Base-by-base conservation (phyloP, 2,329 filamentous ascomycete species). In the Lasiodiplodia hormozganensis region DNA sequence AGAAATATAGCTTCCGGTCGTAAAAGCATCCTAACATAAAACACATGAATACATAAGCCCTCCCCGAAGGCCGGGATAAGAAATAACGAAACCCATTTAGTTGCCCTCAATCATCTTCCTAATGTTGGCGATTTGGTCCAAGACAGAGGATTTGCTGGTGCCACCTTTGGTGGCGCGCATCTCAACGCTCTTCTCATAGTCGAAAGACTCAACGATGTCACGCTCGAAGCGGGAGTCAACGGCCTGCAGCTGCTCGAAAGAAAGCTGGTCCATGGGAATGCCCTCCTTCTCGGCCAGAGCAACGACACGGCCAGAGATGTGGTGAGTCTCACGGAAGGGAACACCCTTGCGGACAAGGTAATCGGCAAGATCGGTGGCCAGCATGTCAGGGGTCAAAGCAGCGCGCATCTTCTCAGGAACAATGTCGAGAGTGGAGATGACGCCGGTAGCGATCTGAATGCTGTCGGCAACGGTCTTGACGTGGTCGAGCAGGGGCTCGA, bases 131-230 rank as follows among this genome's bases (percentile, higher is more conserved):
- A 92, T 85, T 82, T 92, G 89, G 81, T 90, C 85, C 71, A 87
- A 74, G 7, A 92, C 90, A 28, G 87, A 86, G 14, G 85, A 86
- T 81, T 87, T 89, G 82, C 92, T 94, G 28, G 92, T 96, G 34
- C 93, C 92, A 28, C 93, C 94, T 72, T 89, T 89, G 2, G 92
- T 90, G 52, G 88, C 87, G 75, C 91, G 88, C 83, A 91, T 86
- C 85, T 97, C 93, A 7, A 97, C 92, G 70, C 90, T 92, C 71
- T 87, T 87, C 81, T 96, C 90, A 75, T 96, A 97, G 80, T 96
- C 87, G 76, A 97, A 92, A 31, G 88, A 87, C 58, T 87, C 82
- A 57, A 86, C 80, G 51, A 96, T 87, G 76, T 96, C 92, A 69
- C 89, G 85, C 36, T 87, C 89, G 71, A 96, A 92, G 62, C 91